Conservation (phyloP, 176 grass and related monocot species). For the Alopecurus myosuroides region DNA sequence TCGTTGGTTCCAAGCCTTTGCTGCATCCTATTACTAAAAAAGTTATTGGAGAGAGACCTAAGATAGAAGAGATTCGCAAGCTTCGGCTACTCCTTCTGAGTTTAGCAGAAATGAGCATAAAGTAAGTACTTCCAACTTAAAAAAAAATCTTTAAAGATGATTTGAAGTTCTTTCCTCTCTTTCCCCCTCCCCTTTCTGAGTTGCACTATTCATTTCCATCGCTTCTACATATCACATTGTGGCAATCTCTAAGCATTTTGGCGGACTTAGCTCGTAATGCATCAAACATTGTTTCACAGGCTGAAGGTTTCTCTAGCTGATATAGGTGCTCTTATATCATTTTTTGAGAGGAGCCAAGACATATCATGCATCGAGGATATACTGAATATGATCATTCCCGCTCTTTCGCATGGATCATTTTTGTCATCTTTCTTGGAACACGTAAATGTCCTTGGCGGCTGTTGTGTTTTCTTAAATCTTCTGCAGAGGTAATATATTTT, state of each 20-base stretch:
- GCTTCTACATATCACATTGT: background rate
- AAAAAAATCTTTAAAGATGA: background rate
- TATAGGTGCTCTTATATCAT: slow-evolving; percentile 59
- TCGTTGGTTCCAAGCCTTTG: slow-evolving; percentile 52
- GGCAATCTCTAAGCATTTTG: background rate
- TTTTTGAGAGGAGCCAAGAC: slow-evolving; percentile 73
- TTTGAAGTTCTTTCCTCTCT: background rate
- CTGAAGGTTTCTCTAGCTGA: slow-evolving; percentile 47
- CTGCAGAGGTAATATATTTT: slow-evolving; percentile 52
- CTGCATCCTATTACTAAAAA: slow-evolving; percentile 54
- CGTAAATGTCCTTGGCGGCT: slow-evolving; percentile 62
- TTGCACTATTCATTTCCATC: background rate
- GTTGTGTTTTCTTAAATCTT: slow-evolving; percentile 65
- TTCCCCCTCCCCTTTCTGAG: background rate
- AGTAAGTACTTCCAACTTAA: slow-evolving; percentile 24
- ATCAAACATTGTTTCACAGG: slow-evolving; percentile 33
- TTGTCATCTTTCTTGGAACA: slow-evolving; percentile 58
- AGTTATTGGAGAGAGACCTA: slow-evolving; percentile 59
- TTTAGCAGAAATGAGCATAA: slow-evolving; percentile 73
- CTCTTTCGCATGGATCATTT: slow-evolving; percentile 51
- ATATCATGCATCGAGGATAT: slow-evolving; percentile 72
- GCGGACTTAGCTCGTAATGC: background rate
- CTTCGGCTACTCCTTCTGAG: slow-evolving; percentile 67
- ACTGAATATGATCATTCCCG: slow-evolving; percentile 61
- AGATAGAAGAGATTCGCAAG: slow-evolving; percentile 55